These are phyloP conservation scores for Cylindrotheca closterium DNA, from an alignment of 108 stramenopile species.

Conservation along the genomic window DNA sequence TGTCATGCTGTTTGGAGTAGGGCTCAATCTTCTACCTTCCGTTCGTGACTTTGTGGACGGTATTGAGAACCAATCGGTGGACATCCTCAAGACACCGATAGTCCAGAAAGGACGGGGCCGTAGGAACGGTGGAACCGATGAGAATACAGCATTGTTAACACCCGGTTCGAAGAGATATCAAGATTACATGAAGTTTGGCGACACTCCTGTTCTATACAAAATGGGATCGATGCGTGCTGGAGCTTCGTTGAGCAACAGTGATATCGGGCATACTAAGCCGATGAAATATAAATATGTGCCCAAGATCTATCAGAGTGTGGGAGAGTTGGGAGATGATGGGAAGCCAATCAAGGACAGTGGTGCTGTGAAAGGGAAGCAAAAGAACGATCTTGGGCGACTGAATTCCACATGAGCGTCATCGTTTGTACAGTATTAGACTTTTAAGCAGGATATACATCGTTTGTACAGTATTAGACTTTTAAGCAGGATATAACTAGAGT, in stretches of 20 bases:
- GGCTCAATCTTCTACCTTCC: slow-evolving; percentile 60
- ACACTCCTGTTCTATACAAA: slow-evolving; percentile 52
- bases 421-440: too few relatives aligned
- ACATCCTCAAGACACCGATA: slow-evolving; percentile 59
- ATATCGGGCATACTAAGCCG: slow-evolving; percentile 13
- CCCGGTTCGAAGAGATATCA: slow-evolving; percentile 48
- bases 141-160: slow-evolving; percentile 8
- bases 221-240: slow-evolving; percentile 70
- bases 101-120: slow-evolving; percentile 21
- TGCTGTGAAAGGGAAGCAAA: too few relatives aligned
- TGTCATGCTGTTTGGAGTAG: slow-evolving; percentile 62
- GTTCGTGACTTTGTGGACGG: slow-evolving; percentile 57
- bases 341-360: slow-evolving; percentile 15
- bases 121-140: slow-evolving; percentile 13
- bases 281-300: slow-evolving; percentile 26
- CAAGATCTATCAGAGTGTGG: slow-evolving; percentile 25
- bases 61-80: slow-evolving; percentile 66
- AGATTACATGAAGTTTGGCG: slow-evolving; percentile 66
- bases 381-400: too few relatives aligned
- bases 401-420: too few relatives aligned
- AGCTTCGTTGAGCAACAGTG: slow-evolving; percentile 30
- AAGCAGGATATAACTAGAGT: too few relatives aligned
- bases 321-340: slow-evolving; percentile 12
- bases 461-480: too few relatives aligned
- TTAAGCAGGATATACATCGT: too few relatives aligned